phyloP scores from a whole-genome alignment of 495 filamentous ascomycete genomes.

The Thozetella sp. region DNA sequence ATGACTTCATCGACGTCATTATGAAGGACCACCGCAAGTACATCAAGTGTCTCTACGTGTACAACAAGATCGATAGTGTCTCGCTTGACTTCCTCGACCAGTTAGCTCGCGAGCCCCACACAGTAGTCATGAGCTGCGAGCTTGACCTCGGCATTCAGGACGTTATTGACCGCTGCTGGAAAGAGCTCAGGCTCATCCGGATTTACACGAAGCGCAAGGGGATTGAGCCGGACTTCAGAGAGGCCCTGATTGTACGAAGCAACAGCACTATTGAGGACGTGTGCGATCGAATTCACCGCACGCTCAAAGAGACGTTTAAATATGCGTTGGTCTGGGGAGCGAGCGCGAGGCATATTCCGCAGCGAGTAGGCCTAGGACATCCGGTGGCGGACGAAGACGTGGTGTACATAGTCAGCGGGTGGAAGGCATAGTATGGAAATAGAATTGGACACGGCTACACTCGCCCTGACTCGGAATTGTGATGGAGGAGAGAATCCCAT shows the following conservation, averaged over 20 bases:
- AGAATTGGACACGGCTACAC: not conserved
- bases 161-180: conserved; percentile 94
- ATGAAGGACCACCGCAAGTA: conserved; percentile 99
- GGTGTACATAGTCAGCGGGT: conserved; percentile 91
- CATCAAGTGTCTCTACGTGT: conserved; percentile 94
- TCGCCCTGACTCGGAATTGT: not conserved
- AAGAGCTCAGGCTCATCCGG: conserved; percentile 87
- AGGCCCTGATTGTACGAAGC: conserved; percentile 90
- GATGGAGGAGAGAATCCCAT: not conserved
- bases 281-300: conserved; percentile 93
- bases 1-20: conserved; percentile 97
- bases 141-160: conserved; percentile 96
- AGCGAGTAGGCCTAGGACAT: conserved; percentile 89
- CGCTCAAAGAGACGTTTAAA: conserved; percentile 97
- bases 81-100: conserved; percentile 91
- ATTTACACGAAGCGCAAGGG: conserved; percentile 98
- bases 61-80: conserved; percentile 99
- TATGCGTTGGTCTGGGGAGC: conserved; percentile 98
- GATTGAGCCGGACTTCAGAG: conserved; percentile 84
- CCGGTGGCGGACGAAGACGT: conserved; percentile 94
- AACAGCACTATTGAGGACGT: conserved; percentile 94
- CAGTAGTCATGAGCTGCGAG: conserved; percentile 97
- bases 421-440: conserved; percentile 44
- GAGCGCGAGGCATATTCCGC: conserved; percentile 91
- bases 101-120: conserved; percentile 89